Base-by-base conservation (phyloP, 768 basidiomycete genomes). In the Lepiota venenata region DNA sequence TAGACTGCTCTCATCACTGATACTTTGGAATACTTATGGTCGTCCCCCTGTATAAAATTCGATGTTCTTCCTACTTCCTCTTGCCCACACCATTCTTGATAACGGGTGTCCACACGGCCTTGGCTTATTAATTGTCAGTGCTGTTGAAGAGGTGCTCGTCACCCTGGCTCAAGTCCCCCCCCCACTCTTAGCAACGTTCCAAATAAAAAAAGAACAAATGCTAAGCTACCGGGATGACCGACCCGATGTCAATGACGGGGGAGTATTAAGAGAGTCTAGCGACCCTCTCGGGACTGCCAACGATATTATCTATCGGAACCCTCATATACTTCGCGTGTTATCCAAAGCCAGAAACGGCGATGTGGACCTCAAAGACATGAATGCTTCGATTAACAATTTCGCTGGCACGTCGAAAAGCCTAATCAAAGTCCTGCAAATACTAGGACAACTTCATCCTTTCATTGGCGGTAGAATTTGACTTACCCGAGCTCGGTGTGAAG, bases 381-480 rank as follows among this genome's bases (percentile, higher is more conserved):
- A 73, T 15, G 66, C 68, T 42, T 56, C 64, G 0, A 36, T 70
- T 4, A 68, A 66, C 49, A 59, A 61, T 3, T 68, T 69, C 35
- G 22, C 59, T 1, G 71, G 72, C 15, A 62, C 63, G n/a, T 64
- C 69, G 9, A 64, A 68, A 48, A 57, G 57, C 1, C 47, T 68
- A 1, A 59, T 69, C 14, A 69, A 68, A 52, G 70, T 68, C 27
- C 54, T 71, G 25, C 63, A 63, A 39, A 64, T 63, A 7, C 62
- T 74, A n/a, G 64, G 64, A 8, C 64, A 68, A 20, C 11, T 71
- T 3, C 72, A 72, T 50, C 72, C 72, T 3, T 71, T 73, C 57
- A 64, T 73, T 49, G 66, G 64, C 58, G 62, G 71, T 73, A 58
- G 22, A 67, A 2, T 1, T 2, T 6, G n/a, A n/a, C 16, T 10